A percentile compares a stretch with the other conserved stretches of the same genome.
Conservation (phyloP, 2,329 filamentous ascomycete genomes). For the Monilinia aucupariae region DNA sequence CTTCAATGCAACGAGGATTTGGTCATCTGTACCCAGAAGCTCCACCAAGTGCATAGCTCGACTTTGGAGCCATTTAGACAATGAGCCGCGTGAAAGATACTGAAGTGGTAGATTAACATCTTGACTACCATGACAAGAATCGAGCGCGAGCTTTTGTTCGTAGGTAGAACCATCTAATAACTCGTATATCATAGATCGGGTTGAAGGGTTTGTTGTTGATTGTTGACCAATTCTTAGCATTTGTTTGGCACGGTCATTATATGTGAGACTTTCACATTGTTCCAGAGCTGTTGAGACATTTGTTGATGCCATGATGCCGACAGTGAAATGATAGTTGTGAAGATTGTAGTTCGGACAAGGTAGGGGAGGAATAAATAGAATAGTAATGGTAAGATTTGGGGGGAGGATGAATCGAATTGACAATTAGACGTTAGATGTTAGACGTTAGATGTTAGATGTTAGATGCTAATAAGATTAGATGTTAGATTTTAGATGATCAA, state of each 20-base stretch:
- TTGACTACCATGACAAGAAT: background rate
- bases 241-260: background rate
- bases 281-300: background rate
- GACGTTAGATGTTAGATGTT: too few relatives aligned
- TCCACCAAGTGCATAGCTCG: background rate
- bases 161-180: background rate
- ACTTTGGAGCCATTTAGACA: background rate
- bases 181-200: background rate
- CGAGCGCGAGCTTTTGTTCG: background rate
- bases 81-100: background rate
- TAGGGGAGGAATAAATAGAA: too few relatives aligned
- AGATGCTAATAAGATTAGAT: too few relatives aligned
- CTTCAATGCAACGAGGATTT: background rate
- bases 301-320: background rate
- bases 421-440: too few relatives aligned
- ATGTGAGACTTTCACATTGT: conserved; percentile 1
- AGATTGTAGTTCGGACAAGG: background rate
- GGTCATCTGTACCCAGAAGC: background rate
- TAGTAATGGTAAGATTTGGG: too few relatives aligned
- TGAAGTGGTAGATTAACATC: background rate
- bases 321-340: background rate
- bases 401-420: too few relatives aligned
- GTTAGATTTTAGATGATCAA: too few relatives aligned
- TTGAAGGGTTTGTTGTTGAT: background rate
- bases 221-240: background rate